Evolutionary conservation across 495 filamentous ascomycete genomes (phyloP).

Genomic region (Penicillium herquei): DNA sequence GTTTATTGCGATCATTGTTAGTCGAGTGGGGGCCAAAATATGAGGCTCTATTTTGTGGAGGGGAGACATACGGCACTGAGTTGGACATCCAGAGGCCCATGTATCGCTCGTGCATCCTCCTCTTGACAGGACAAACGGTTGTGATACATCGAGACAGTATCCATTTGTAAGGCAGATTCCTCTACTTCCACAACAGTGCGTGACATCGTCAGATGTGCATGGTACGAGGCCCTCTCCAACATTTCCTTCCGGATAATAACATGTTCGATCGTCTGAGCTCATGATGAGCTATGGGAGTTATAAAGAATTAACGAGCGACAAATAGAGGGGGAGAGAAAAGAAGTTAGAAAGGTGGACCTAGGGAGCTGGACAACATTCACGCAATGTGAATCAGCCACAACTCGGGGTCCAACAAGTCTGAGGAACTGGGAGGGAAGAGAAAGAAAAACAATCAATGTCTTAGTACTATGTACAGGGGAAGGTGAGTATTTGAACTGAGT

Average conservation of each 20-base stretch:
- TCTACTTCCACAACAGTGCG: slow-evolving; percentile 11
- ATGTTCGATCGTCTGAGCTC: slow-evolving; percentile 12
- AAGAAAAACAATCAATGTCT: too few relatives aligned
- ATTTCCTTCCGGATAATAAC: slow-evolving; percentile 17
- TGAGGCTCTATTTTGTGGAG: background rate
- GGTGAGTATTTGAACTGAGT: too few relatives aligned
- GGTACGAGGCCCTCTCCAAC: slow-evolving; percentile 4
- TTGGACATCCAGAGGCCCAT: slow-evolving; percentile 18
- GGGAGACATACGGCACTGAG: slow-evolving; percentile 10
- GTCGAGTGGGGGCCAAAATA: background rate
- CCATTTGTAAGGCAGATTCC: slow-evolving; percentile 19
- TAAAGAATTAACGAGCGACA: too few relatives aligned
- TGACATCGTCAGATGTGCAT: slow-evolving; percentile 14
- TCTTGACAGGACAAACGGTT: slow-evolving; percentile 16
- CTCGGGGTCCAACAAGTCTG: too few relatives aligned
- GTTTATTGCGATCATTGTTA: too few relatives aligned
- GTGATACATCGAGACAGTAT: slow-evolving; percentile 15
- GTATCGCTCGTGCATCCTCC: slow-evolving; percentile 15
- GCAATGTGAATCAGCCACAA: too few relatives aligned
- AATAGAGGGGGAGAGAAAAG: too few relatives aligned
- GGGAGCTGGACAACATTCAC: too few relatives aligned
- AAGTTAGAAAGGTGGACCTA: too few relatives aligned
- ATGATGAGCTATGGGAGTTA: background rate
- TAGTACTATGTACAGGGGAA: too few relatives aligned
- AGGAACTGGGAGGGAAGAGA: too few relatives aligned